Base-by-base conservation (phyloP, 176 grass and related monocot genomes). In the Chrysopogon serrulatus region DNA sequence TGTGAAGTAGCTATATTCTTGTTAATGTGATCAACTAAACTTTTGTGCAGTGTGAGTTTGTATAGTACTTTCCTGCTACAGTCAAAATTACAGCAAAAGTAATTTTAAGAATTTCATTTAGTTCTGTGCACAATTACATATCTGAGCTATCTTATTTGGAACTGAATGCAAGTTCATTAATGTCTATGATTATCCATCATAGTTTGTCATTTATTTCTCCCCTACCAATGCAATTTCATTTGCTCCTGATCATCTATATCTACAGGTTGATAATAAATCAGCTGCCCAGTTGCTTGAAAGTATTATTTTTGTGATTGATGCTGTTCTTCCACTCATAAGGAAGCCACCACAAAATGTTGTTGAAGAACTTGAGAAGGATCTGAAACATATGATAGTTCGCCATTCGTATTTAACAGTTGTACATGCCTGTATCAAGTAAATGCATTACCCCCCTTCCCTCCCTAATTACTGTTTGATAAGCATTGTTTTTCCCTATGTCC, bases 341-440 rank as follows among this genome's bases (percentile, higher is more conserved):
- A 99, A 94, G 86, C 93, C 93, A 73, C 88, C 90, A 59, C 97
- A 92, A 73, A 94, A 70, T 80, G 89, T 99, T 78, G 91, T 99
- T 21, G 82, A 88, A 79, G 97, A 99, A 82, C 97, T 99, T 79
- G 97, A 99, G 81, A 93, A 94, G 72, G 97, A 99, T 48, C 89
- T 99, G 85, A 99, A 94, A 79, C 91, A 99, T 60, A 99, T 99
- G 97, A 96, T 99, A 63, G 81, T 95, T 89, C 93, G 97, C 1
- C 93, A 99, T 71, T 92, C 93, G 39, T 99, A 96, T 89, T 87
- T 99, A 74, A 96, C 93, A 43, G 97, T 99, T 64, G 97, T 99
- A 74, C 97, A 96, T 84, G 97, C 97, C 62, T 99, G 97, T 85
- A 99, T 96, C 87, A 99, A 91, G 97, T 99, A 92, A 82, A 71